Evolutionary conservation across 2,329 filamentous ascomycete genomes (phyloP).

Genomic region (Chaetomium sp.): DNA sequence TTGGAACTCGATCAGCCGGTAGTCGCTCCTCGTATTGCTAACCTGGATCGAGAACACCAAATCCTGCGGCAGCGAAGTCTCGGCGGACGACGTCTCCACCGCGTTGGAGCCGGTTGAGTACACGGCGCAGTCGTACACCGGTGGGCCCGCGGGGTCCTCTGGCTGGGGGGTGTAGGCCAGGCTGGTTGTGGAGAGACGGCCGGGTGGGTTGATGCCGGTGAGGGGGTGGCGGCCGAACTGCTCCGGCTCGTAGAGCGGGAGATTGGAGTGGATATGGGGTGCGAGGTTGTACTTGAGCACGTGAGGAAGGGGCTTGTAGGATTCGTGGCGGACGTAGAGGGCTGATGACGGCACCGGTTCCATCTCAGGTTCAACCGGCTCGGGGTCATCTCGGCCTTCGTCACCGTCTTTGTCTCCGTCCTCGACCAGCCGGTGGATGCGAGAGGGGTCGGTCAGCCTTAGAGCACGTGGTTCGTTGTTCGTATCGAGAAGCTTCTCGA

Average conservation of each 20-base stretch:
- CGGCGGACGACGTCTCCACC: background rate
- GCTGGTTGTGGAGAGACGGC: background rate
- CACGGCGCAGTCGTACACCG: background rate
- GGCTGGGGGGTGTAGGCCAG: background rate
- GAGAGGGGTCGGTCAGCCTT: no score
- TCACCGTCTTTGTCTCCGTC: no score
- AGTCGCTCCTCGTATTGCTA: background rate
- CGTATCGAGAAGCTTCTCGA: background rate
- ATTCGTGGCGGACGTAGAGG: background rate
- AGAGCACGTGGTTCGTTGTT: no score
- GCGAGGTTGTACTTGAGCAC: background rate
- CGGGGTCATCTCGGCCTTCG: no score
- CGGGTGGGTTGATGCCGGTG: background rate
- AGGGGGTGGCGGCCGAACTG: background rate
- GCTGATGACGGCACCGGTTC: background rate
- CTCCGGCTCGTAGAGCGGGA: background rate
- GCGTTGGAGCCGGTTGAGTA: background rate
- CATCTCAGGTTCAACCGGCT: background rate
- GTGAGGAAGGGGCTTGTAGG: background rate
- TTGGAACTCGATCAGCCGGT: slow-evolving; percentile 4
- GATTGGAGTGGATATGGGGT: background rate
- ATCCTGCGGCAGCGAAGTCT: background rate
- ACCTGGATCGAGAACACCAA: background rate
- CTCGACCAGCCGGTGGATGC: no score
- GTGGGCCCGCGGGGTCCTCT: background rate